phyloP scores from a whole-genome alignment of 352 stramenopile genomes.

The Pythium rishiriense region DNA sequence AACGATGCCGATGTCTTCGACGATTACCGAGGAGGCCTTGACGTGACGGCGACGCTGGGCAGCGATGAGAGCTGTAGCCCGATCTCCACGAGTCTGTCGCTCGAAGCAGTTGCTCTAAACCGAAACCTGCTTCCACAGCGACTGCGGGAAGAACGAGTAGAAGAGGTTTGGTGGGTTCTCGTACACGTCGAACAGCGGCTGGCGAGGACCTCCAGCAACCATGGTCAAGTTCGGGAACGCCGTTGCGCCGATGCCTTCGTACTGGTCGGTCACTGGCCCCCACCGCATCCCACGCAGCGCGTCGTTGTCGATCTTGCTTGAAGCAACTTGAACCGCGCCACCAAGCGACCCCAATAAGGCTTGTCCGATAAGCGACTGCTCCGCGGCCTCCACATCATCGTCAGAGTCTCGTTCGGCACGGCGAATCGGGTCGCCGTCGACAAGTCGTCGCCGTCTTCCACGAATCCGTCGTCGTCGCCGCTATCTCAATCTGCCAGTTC shows the following conservation, averaged over 20 bases:
- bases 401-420: neutral
- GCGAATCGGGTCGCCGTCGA: neutral
- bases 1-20: conserved; percentile 1
- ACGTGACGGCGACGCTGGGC: neutral
- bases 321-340: neutral
- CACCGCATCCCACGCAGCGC: conserved; percentile 4
- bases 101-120: conserved; percentile 29
- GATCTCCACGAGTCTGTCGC: conserved; percentile 7
- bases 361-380: neutral
- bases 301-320: neutral
- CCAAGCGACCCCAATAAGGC: conserved; percentile 3
- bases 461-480: conserved; percentile 1
- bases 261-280: conserved; percentile 3
- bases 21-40: neutral
- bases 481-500: neutral
- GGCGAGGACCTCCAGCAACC: neutral
- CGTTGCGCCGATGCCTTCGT: neutral
- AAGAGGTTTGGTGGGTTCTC: conserved; percentile 13
- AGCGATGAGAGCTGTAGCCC: neutral
- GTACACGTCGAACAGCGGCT: neutral
- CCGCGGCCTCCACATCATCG: neutral
- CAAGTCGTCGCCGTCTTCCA: neutral
- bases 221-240: conserved; percentile 4
- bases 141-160: conserved; percentile 29
- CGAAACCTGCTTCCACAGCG: conserved; percentile 21